These are phyloP conservation scores for Phlebopus sp. DNA, from an alignment of 1,284 basidiomycete genomes.

Conservation along the genomic window DNA sequence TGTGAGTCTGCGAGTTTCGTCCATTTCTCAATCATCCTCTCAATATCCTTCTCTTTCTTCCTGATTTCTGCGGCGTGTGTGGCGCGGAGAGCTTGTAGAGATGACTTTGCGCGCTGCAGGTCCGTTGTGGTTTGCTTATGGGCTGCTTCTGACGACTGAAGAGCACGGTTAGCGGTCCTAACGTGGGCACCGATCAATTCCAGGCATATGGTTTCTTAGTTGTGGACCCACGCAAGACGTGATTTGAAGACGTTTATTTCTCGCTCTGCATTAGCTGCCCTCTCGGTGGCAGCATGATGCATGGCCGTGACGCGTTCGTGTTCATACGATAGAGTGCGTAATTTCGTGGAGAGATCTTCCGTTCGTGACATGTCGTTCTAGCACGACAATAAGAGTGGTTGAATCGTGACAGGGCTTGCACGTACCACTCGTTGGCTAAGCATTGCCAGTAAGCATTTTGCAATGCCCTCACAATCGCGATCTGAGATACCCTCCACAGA, in stretches of 20 bases:
- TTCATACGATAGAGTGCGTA: conserved; percentile 80
- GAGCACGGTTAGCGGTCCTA: conserved; percentile 52
- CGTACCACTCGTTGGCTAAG: conserved; percentile 77
- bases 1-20: conserved; percentile 68
- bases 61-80: conserved; percentile 73
- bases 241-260: conserved; percentile 74
- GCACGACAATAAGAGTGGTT: conserved; percentile 4
- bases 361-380: conserved; percentile 81
- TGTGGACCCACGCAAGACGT: conserved; percentile 56
- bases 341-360: conserved; percentile 72
- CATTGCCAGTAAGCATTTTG: conserved; percentile 77
- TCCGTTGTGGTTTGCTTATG: conserved; percentile 69
- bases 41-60: conserved; percentile 79
- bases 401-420: conserved; percentile 16
- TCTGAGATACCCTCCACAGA: conserved; percentile 45
- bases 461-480: conserved; percentile 60
- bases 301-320: conserved; percentile 72
- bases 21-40: conserved; percentile 77
- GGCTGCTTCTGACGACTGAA: conserved; percentile 57
- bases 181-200: conserved; percentile 9
- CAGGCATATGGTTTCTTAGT: not conserved
- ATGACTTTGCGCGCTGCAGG: conserved; percentile 62
- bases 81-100: conserved; percentile 62
- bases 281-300: conserved; percentile 54
- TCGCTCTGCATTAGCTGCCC: conserved; percentile 65